These are phyloP conservation scores for Spizellomyces sp. DNA, from an alignment of 192 early-diverging fungal genomes.

Conservation along the genomic window DNA sequence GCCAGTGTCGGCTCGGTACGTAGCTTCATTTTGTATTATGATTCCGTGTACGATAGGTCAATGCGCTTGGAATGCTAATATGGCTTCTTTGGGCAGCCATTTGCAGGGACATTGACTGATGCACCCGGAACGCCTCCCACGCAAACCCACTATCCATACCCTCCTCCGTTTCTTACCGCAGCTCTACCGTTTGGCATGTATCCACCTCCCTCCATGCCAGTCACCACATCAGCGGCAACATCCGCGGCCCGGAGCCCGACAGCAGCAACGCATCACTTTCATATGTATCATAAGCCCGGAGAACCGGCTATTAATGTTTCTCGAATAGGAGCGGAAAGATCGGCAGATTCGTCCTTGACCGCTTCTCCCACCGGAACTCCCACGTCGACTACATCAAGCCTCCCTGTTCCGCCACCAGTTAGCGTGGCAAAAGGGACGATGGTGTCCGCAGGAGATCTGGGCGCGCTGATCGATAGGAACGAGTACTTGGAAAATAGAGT, in stretches of 20 bases:
- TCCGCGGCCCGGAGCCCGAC: not conserved
- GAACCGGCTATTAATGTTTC: not conserved
- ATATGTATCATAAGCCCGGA: constrained; percentile 2
- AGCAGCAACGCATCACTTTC: not conserved
- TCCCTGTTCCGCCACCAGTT: not conserved
- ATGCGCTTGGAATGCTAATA: not conserved
- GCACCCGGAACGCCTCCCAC: not conserved
- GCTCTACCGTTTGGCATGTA: not conserved
- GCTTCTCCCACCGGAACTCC: not conserved
- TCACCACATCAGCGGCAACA: not conserved
- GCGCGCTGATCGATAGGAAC: not conserved
- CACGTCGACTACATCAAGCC: not conserved
- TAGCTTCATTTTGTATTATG: not conserved
- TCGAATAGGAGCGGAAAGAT: not conserved
- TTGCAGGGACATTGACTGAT: not conserved
- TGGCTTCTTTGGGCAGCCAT: not conserved
- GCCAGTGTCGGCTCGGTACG: not conserved
- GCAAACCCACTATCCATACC: not conserved
- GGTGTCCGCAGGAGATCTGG: not conserved
- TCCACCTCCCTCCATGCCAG: not conserved
- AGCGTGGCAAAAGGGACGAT: not conserved
- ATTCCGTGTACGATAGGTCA: not conserved
- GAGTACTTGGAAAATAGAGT: not conserved
- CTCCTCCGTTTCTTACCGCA: not conserved
- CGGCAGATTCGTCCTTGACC: not conserved